Evolutionary conservation across 1,284 basidiomycete species (phyloP).

Genomic region (Ustilago trichophora): DNA sequence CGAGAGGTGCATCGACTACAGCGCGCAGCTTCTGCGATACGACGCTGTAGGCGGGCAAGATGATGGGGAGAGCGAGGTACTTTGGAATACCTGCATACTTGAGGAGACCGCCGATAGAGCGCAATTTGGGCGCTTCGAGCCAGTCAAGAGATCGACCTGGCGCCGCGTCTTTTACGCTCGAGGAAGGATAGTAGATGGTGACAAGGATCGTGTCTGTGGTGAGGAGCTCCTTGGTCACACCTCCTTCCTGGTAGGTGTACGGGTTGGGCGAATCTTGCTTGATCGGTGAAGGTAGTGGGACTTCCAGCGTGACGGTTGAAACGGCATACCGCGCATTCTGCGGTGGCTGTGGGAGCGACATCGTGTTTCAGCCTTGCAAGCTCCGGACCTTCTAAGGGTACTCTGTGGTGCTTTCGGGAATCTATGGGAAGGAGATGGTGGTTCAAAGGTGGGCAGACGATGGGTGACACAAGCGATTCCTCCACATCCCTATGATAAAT

Average conservation of each 20-base stretch:
- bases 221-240: conserved; percentile 33
- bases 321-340: conserved; percentile 37
- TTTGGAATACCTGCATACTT: conserved; percentile 58
- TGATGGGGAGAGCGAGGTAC: conserved; percentile 49
- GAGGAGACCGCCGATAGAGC: conserved; percentile 50
- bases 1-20: conserved; percentile 18
- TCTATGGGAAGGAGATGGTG: too few species aligned
- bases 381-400: not conserved
- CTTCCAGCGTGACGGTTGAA: conserved; percentile 52
- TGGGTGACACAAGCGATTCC: not conserved
- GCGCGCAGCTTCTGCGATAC: conserved; percentile 39
- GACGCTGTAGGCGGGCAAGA: conserved; percentile 47
- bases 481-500: not conserved
- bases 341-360: conserved; percentile 30
- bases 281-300: conserved; percentile 38
- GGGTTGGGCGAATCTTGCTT: conserved; percentile 22
- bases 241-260: conserved; percentile 30
- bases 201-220: conserved; percentile 48
- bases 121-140: conserved; percentile 44
- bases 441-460: not conserved
- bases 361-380: not conserved
- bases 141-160: conserved; percentile 21
- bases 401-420: too few species aligned
- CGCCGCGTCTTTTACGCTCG: not conserved
- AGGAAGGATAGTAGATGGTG: conserved; percentile 57